Evolutionary conservation across 169 alveolate genomes (phyloP), one percentile per base, ranked within the genome.

Genomic region (Babesia bigemina): DNA sequence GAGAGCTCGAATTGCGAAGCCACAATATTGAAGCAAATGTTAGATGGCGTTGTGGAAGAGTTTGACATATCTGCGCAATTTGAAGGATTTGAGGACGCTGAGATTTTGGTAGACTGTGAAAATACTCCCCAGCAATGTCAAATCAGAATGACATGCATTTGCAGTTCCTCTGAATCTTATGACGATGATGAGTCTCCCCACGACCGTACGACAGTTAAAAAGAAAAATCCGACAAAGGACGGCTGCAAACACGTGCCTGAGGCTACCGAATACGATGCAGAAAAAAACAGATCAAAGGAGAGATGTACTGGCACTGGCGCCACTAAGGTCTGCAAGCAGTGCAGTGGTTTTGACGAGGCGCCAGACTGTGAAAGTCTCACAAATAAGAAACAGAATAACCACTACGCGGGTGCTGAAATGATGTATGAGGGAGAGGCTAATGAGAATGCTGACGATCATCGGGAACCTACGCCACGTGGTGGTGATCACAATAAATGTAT

Each of bases 31-130:
- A 65, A 67, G 39, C 59, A 67, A 11, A 53, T 67, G 2, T 47
- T 65, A 13, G 61, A 2, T 4, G 48, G 29, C 36, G 22, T 1
- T 14, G 55, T n/a, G 16, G 63, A 26, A 14, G 67, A 59, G 24
- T 24, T 22, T 4, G 76, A 67, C 14, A 67, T 67, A 0, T 67
- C 76, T 22, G 60, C 66, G 7, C 63, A 52, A 2, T 21, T 67
- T 16, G 44, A 55, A 6, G 76, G 44, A 10, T 29, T 67, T 21
- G 53, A 50, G 0, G 17, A 36, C 14, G 55, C 76, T 13, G 60
- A 42, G 11, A 29, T 67, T 0, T 29, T 44, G 44, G 9, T 67
- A 16, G 26, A 55, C 13, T 67, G 47, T 42, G 76, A 8, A 21
- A 28, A 55, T 33, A 33, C 39, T 2, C 39, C 39, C 39, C 39